Percentiles rank a stretch among this genome's conserved stretches.
Conservation (phyloP, 768 basidiomycete species). For the Hygrocybe coccinea region DNA sequence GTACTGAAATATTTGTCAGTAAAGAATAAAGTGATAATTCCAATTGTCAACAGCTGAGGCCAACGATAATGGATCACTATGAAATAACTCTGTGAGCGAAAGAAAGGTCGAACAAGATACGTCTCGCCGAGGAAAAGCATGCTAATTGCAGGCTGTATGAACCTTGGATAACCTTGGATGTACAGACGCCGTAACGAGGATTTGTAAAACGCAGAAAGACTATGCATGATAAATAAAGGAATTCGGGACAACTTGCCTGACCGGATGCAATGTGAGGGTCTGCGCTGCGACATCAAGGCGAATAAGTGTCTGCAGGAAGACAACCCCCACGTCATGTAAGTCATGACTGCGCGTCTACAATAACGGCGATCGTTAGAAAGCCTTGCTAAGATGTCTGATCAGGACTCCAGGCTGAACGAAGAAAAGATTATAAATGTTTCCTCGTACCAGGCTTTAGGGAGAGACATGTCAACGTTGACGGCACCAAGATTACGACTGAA, state of each 20-base stretch:
- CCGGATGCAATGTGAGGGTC: constrained; percentile 56
- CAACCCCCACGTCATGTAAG: constrained; percentile 74
- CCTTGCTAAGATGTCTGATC: constrained; percentile 38
- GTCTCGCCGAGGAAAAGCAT: constrained; percentile 59
- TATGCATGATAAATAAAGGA: neutral
- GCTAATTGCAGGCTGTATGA: constrained; percentile 48
- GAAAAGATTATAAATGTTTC: neutral
- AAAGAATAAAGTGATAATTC: neutral
- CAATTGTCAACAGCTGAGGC: constrained; percentile 17
- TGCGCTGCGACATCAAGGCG: constrained; percentile 61
- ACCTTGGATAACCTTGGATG: constrained; percentile 45
- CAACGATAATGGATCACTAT: constrained; percentile 19
- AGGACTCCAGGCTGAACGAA: neutral
- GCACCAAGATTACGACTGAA: constrained; percentile 44
- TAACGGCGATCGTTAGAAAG: constrained; percentile 71
- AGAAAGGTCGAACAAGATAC: constrained; percentile 55
- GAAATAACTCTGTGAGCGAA: constrained; percentile 44
- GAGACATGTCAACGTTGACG: constrained; percentile 33
- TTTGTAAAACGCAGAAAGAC: constrained; percentile 1
- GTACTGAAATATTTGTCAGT: constrained; percentile 27
- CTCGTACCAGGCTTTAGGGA: constrained; percentile 43
- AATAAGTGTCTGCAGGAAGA: constrained; percentile 81
- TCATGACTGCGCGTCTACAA: constrained; percentile 74
- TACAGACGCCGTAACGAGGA: constrained; percentile 40
- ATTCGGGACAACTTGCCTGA: constrained; percentile 40